Conservation (phyloP, 257 asterid species). For the Lavandula angustifolia region DNA sequence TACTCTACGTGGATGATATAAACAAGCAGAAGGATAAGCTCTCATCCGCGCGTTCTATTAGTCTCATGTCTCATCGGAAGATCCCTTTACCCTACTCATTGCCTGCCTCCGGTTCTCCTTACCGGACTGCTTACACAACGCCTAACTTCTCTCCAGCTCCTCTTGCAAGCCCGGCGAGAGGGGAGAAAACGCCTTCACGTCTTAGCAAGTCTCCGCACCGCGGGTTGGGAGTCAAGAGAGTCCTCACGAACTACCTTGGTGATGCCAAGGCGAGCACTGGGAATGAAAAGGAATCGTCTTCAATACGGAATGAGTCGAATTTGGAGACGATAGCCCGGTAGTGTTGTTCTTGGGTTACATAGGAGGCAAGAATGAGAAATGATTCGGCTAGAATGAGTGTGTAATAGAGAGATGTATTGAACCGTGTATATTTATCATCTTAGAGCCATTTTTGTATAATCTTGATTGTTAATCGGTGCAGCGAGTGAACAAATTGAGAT, state of each 20-base stretch:
- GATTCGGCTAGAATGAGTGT: neutral
- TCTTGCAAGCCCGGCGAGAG: slow-evolving; percentile 56
- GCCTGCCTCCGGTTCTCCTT: slow-evolving; percentile 73
- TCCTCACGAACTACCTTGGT: slow-evolving; percentile 66
- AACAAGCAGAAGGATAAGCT: slow-evolving; percentile 59
- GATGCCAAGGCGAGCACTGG: slow-evolving; percentile 40
- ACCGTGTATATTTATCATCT: slow-evolving; percentile 1
- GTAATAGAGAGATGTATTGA: neutral
- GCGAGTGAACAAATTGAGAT: too few relatives aligned
- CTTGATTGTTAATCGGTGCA: neutral
- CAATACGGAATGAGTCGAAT: slow-evolving; percentile 28
- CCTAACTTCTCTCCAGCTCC: slow-evolving; percentile 67
- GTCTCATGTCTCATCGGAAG: slow-evolving; percentile 51
- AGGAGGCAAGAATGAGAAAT: neutral
- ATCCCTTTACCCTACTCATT: slow-evolving; percentile 48
- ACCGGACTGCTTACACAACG: slow-evolving; percentile 51
- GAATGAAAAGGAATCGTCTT: slow-evolving; percentile 36
- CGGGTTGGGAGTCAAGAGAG: slow-evolving; percentile 78
- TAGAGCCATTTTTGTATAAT: slow-evolving; percentile 6
- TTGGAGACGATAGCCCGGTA: slow-evolving; percentile 34
- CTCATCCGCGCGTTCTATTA: slow-evolving; percentile 40
- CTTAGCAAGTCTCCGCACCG: slow-evolving; percentile 57
- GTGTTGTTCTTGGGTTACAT: slow-evolving; percentile 10
- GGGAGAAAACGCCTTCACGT: slow-evolving; percentile 59
- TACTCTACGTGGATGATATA: slow-evolving; percentile 77